Conservation (phyloP, 306 rosid genomes). For the Canavalia gladiata region DNA sequence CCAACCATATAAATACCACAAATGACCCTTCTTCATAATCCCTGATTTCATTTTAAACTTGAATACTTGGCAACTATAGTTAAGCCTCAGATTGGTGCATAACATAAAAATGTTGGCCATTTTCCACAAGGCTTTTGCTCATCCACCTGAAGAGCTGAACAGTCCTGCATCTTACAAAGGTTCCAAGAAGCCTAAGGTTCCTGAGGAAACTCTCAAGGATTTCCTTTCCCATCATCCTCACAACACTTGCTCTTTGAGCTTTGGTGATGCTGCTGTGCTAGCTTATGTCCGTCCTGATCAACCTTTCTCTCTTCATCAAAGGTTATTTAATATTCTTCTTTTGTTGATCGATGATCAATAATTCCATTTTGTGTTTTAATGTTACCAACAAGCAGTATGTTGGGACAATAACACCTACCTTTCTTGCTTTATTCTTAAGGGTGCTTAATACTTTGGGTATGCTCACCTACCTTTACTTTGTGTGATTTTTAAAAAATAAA, state of each 20-base stretch:
- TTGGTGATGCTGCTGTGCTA: conserved; percentile 80
- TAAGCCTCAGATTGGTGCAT: neutral
- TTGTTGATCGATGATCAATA: neutral
- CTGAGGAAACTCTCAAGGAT: conserved; percentile 77
- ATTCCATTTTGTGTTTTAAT: neutral
- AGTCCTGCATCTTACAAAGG: conserved; percentile 89
- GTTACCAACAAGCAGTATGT: neutral
- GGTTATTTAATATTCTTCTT: conserved; percentile 54
- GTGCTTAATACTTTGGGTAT: neutral
- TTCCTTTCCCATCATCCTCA: conserved; percentile 80
- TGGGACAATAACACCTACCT: neutral
- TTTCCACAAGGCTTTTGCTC: conserved; percentile 87
- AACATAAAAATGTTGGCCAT: conserved; percentile 80
- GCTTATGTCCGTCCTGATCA: conserved; percentile 76
- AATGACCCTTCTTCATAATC: neutral
- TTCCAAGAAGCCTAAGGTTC: conserved; percentile 81
- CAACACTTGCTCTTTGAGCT: conserved; percentile 72
- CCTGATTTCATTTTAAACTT: conserved; percentile 24
- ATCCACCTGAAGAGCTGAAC: conserved; percentile 95
- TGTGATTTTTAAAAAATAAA: neutral
- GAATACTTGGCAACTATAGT: neutral
- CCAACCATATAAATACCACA: conserved; percentile 35
- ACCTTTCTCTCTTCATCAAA: conserved; percentile 61
- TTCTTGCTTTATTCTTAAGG: neutral
- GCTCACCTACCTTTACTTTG: neutral